phyloP scores from a whole-genome alignment of 75 land plant genomes.

The Cunninghamia lanceolata region DNA sequence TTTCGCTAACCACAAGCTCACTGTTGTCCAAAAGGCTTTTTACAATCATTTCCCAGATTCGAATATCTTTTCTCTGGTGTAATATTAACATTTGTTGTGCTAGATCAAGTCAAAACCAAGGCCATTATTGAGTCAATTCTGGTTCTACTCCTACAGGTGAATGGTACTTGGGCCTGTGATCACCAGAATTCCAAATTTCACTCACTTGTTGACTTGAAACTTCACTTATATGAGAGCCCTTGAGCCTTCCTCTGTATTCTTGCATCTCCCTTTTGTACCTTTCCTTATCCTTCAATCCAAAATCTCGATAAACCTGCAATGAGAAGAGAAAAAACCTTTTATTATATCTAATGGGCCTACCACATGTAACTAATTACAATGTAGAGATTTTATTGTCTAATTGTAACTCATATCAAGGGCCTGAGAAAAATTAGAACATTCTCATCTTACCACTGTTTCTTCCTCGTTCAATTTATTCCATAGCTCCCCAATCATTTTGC shows the following conservation, averaged over 20 bases:
- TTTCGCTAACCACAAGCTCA: background rate
- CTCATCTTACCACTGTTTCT: constrained; percentile 49
- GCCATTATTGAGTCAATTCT: background rate
- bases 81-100: background rate
- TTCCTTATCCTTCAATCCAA: constrained; percentile 82
- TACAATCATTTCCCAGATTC: background rate
- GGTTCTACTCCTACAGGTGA: background rate
- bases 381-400: background rate
- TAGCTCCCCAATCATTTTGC: constrained; percentile 84
- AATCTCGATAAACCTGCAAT: constrained; percentile 72
- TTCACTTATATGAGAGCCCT: constrained; percentile 2
- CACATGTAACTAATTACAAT: background rate
- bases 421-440: background rate
- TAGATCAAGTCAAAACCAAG: background rate
- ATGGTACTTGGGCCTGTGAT: background rate
- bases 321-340: background rate
- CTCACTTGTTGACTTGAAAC: background rate
- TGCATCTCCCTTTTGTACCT: constrained; percentile 75
- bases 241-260: constrained; percentile 55
- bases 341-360: background rate
- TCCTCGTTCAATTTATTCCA: constrained; percentile 76
- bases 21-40: background rate
- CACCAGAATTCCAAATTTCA: background rate
- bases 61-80: background rate
- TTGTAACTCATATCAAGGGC: background rate